Evolutionary conservation across 169 alveolate species (phyloP).

Genomic region (Plasmodium coatneyi): DNA sequence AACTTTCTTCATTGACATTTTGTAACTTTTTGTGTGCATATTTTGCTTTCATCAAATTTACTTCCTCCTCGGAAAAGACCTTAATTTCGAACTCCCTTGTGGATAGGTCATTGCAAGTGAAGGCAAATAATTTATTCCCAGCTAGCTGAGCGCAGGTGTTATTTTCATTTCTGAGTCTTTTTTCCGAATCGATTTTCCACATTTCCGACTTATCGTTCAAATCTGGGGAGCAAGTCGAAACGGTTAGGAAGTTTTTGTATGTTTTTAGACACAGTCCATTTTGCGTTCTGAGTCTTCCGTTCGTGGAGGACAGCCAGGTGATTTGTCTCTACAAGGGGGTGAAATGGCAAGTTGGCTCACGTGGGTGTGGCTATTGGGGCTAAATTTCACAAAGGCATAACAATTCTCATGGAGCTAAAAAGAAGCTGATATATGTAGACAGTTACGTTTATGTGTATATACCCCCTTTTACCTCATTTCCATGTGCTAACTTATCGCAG

Average conservation of each 20-base stretch:
- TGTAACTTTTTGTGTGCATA: conserved; percentile 57
- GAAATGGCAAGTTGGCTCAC: neutral
- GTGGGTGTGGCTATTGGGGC: neutral
- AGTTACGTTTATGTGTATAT: neutral
- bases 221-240: conserved; percentile 58
- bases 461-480: conserved; percentile 56
- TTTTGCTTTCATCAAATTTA: conserved; percentile 69
- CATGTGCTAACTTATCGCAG: conserved; percentile 61
- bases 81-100: conserved; percentile 45
- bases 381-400: neutral
- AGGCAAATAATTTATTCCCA: conserved; percentile 64
- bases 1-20: conserved; percentile 34
- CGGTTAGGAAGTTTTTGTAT: conserved; percentile 52
- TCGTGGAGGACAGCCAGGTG: conserved; percentile 28
- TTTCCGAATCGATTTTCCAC: conserved; percentile 60
- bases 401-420: neutral
- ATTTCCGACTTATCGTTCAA: conserved; percentile 61
- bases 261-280: conserved; percentile 73
- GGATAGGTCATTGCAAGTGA: conserved; percentile 50
- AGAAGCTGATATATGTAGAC: neutral
- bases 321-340: conserved; percentile 27
- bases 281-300: conserved; percentile 41
- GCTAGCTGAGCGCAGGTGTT: conserved; percentile 64
- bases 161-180: conserved; percentile 45
- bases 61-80: conserved; percentile 25